These are phyloP conservation scores for Magnolia kwangsiensis DNA, from an alignment of 164 flowering plant genomes.

Conservation along the genomic window DNA sequence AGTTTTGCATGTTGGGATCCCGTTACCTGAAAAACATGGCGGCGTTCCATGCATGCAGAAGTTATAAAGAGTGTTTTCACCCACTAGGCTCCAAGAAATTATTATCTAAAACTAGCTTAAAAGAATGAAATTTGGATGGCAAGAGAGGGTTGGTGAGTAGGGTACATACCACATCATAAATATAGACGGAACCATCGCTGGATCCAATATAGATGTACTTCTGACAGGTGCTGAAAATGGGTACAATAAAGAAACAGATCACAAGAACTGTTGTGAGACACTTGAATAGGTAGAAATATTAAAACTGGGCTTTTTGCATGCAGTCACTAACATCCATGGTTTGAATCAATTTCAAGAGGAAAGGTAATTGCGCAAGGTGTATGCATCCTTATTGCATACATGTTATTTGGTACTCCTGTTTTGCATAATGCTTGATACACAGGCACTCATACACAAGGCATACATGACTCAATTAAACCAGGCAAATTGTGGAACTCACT, in stretches of 20 bases:
- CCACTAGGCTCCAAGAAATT: background rate
- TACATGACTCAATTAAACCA: no score
- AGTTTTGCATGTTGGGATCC: slow-evolving; percentile 62
- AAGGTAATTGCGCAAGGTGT: background rate
- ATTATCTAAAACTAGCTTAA: background rate
- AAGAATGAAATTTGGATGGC: background rate
- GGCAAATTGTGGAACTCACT: no score
- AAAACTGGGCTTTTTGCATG: background rate
- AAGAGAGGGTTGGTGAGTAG: background rate
- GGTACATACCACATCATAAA: slow-evolving; percentile 67
- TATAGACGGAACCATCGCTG: slow-evolving; percentile 51
- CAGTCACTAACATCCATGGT: background rate
- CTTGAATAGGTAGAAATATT: background rate
- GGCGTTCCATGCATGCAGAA: background rate
- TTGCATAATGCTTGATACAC: no score
- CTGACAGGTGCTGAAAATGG: slow-evolving; percentile 73
- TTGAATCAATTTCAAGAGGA: background rate
- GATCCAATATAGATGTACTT: slow-evolving; percentile 88
- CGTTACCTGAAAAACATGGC: slow-evolving; percentile 36
- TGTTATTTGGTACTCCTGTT: no score
- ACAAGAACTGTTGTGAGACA: background rate
- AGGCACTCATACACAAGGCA: no score
- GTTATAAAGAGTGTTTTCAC: background rate
- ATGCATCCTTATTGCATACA: background rate
- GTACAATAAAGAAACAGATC: slow-evolving; percentile 5